Evolutionary conservation across 2,329 filamentous ascomycete species (phyloP).

Genomic region (Didymella glomerata): DNA sequence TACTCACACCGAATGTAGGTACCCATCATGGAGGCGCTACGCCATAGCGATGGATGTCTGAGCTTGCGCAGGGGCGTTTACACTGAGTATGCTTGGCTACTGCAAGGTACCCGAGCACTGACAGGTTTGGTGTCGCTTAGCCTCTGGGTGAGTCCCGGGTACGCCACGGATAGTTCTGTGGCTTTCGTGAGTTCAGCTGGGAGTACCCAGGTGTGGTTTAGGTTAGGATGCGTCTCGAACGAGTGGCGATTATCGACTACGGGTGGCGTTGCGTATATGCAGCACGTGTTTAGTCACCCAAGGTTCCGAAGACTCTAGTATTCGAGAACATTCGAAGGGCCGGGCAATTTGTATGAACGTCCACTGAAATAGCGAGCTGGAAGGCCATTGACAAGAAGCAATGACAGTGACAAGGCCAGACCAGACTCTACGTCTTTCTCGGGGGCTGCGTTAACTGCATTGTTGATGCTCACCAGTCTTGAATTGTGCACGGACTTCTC

Average conservation of each 20-base stretch:
- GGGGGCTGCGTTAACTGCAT: not conserved
- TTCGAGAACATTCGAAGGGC: no score
- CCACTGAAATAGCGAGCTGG: no score
- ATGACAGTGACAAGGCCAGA: not conserved
- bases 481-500: not conserved
- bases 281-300: not conserved
- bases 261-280: constrained; percentile 5
- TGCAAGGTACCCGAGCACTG: constrained; percentile 3
- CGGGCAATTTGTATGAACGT: no score
- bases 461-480: not conserved
- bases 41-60: not conserved
- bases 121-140: not conserved
- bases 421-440: not conserved
- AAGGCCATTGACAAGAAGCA: no score
- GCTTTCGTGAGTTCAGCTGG: not conserved
- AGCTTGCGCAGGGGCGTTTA: constrained; percentile 1
- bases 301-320: not conserved
- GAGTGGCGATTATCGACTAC: constrained; percentile 3
- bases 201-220: not conserved
- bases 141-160: not conserved
- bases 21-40: not conserved
- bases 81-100: not conserved
- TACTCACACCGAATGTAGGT: not conserved
- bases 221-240: not conserved
- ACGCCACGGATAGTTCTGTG: not conserved